Base-by-base conservation (phyloP, 2,329 filamentous ascomycete genomes). In the Didymella glomerata region DNA sequence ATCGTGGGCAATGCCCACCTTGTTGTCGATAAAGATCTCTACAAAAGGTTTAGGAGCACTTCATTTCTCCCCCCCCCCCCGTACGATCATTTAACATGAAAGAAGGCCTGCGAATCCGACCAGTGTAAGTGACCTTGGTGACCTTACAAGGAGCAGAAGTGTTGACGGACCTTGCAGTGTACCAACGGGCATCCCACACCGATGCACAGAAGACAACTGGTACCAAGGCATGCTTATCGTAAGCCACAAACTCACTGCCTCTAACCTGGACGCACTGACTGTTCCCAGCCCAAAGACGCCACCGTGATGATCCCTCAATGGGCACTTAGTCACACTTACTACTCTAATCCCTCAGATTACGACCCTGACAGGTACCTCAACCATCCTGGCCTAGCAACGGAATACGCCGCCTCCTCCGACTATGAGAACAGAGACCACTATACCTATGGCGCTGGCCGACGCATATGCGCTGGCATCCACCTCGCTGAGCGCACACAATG, bases 401-500 rank as follows among this genome's bases (percentile, higher is more conserved):
- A 78, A 10, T 77, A 78, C 25, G 73, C 78, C 10, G 71, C 70
- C 13, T 66, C 68, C 36, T 62, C 72, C 3, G 67, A 77, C 41
- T 77, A 69, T 30, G 57, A 71, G 27, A 71, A 72, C 13, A 72
- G 79, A 36, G 78, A 81, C 61, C 82, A 84, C 49, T 84, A 81
- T 65, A 72, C 72, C 1, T 85, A 84, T 62, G 82, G 82, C 0
- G 78, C 77, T 9, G 83, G 83, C 0, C 75, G 83, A 7, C 76
- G 83, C 7, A 77, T 81, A 28, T 85, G 83, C 60, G 77, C 78
- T 1, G 83, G 83, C 0, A 79, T 84, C 62, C 83, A 87, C 50
- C 77, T 87, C 0, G 83, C 82, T 0, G 80, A 83, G 41, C 79
- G 83, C 0, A 85, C 80, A 0, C 75, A 86, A 41, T 80, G 73